Conservation (phyloP, 805 yeast genomes). For the Candida namnaoensis region DNA sequence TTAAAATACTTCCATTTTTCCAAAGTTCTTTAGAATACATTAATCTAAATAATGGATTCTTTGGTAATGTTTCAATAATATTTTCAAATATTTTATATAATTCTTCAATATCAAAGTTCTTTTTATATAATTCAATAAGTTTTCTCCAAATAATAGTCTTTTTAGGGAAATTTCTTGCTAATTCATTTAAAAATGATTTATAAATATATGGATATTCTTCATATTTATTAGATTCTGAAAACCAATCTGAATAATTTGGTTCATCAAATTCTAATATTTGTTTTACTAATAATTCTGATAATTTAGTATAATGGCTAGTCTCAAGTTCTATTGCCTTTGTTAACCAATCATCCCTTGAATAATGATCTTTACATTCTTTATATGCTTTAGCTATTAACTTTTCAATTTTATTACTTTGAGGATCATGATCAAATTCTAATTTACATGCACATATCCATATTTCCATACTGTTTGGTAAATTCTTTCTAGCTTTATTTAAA, state of each 20-base stretch:
- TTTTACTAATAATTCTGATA: conserved; percentile 47
- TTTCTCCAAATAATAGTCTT: conserved; percentile 39
- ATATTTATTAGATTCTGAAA: conserved; percentile 14
- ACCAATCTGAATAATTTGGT: conserved; percentile 15
- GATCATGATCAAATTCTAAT: conserved; percentile 48
- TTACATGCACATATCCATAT: conserved; percentile 68
- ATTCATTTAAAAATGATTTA: conserved; percentile 36
- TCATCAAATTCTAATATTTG: conserved; percentile 27
- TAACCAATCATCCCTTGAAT: conserved; percentile 42
- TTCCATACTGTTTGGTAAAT: conserved; percentile 34
- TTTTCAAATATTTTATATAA: conserved; percentile 40
- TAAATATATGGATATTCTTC: conserved; percentile 10
- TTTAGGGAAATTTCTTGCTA: conserved; percentile 38
- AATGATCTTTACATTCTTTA: conserved; percentile 26
- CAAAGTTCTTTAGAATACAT: conserved; percentile 71
- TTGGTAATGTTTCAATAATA: conserved; percentile 43
- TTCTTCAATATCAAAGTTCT: conserved; percentile 16
- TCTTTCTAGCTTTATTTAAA: conserved; percentile 53
- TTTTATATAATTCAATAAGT: conserved; percentile 29
- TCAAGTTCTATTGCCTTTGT: conserved; percentile 47
- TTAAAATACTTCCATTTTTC: conserved; percentile 36
- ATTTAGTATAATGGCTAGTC: conserved; percentile 29
- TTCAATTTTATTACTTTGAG: conserved; percentile 34
- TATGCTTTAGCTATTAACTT: conserved; percentile 42
- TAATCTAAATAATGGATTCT: conserved; percentile 42